Percentiles rank a stretch among this genome's conserved stretches.
Evolutionary conservation across 2,329 filamentous ascomycete species (phyloP).

Genomic region (Esteya vermicola): DNA sequence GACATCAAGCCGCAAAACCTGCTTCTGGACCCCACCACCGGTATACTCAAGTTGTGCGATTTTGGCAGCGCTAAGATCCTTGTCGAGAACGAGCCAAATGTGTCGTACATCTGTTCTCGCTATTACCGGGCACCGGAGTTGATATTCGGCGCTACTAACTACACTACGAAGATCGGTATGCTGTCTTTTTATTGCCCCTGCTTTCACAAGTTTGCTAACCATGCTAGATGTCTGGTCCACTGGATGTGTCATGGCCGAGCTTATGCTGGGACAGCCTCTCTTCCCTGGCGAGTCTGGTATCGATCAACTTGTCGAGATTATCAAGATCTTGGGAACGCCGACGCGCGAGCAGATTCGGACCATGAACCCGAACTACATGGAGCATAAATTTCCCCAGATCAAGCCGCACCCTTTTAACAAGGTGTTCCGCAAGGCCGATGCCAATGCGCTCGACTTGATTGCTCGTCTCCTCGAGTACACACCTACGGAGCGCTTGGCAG

Average conservation of each 20-base stretch:
- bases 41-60: conserved; percentile 93
- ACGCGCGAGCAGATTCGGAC: conserved; percentile 97
- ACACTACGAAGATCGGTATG: conserved; percentile 98
- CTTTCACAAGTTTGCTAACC: neutral
- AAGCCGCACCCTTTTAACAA: conserved; percentile 99
- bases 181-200: neutral
- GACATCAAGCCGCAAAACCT: conserved; percentile 99
- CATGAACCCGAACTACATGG: conserved; percentile 99
- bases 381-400: conserved; percentile 99
- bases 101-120: conserved; percentile 97
- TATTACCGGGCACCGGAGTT: conserved; percentile 97
- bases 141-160: conserved; percentile 98
- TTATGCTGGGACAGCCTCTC: conserved; percentile 95
- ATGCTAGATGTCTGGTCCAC: conserved; percentile 91
- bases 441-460: conserved; percentile 88
- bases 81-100: conserved; percentile 96
- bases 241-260: conserved; percentile 96
- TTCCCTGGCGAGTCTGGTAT: conserved; percentile 98
- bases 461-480: conserved; percentile 92
- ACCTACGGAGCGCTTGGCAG: conserved; percentile 83
- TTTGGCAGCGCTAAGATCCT: conserved; percentile 98
- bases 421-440: conserved; percentile 93
- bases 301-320: conserved; percentile 96
- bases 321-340: conserved; percentile 94
- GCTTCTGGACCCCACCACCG: conserved; percentile 77